Evolutionary conservation across 2,329 filamentous ascomycete species (phyloP).

Genomic region (Podosphaera fusca): DNA sequence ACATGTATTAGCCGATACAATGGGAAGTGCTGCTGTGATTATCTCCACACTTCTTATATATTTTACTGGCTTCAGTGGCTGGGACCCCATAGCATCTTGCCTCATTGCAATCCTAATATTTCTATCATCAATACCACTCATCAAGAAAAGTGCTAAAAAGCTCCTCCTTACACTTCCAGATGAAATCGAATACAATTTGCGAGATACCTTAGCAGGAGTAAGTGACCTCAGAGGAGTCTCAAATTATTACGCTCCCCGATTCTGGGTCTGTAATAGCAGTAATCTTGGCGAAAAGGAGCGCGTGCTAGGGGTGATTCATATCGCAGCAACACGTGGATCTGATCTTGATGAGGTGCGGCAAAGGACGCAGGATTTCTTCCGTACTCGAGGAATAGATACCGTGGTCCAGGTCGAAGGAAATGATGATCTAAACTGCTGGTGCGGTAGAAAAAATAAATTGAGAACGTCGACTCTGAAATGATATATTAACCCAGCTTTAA

Average conservation of each 20-base stretch:
- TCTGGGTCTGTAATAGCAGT: slow-evolving; percentile 64
- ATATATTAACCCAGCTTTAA: too few relatives aligned
- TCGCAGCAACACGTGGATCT: slow-evolving; percentile 48
- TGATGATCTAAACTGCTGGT: slow-evolving; percentile 45
- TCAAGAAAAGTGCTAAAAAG: slow-evolving; percentile 61
- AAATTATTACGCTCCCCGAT: slow-evolving; percentile 67
- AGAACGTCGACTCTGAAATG: too few relatives aligned
- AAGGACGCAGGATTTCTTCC: slow-evolving; percentile 49
- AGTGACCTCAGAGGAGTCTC: slow-evolving; percentile 63
- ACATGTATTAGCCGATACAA: slow-evolving; percentile 81
- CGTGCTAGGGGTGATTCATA: slow-evolving; percentile 66
- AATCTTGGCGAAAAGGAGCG: slow-evolving; percentile 20
- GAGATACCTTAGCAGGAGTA: slow-evolving; percentile 67
- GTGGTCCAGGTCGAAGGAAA: slow-evolving; percentile 77
- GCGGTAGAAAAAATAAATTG: slow-evolving; percentile 17
- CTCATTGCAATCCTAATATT: slow-evolving; percentile 87
- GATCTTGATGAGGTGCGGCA: slow-evolving; percentile 66
- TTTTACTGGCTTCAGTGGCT: slow-evolving; percentile 73
- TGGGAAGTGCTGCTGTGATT: slow-evolving; percentile 86
- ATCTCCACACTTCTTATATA: slow-evolving; percentile 74
- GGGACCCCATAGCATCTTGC: slow-evolving; percentile 84
- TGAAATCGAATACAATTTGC: slow-evolving; percentile 66
- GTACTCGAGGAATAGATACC: slow-evolving; percentile 50
- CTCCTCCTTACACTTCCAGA: slow-evolving; percentile 69
- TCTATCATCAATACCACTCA: slow-evolving; percentile 70